A percentile compares a stretch with the other conserved stretches of the same genome.
phyloP scores from a whole-genome alignment of 78 protist genomes.

The Speleostelium caveatum region DNA sequence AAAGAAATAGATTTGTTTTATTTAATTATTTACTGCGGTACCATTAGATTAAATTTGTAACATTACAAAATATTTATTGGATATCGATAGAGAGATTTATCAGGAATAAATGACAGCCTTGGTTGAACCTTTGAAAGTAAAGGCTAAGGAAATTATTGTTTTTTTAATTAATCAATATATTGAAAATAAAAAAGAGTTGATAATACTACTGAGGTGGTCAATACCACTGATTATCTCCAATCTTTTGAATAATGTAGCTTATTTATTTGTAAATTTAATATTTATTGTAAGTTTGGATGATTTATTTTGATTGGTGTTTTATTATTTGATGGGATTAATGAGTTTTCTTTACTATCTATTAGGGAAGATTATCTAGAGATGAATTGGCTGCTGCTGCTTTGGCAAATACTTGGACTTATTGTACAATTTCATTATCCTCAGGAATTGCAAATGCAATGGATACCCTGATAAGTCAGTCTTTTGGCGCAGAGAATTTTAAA shows the following conservation, averaged over 20 bases:
- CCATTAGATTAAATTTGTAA: no score
- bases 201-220: conserved; percentile 36
- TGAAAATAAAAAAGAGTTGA: conserved; percentile 21
- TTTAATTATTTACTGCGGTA: no score
- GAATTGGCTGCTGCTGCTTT: conserved; percentile 64
- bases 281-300: conserved; percentile 40
- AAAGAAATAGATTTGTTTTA: no score
- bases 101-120: no score
- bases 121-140: no score
- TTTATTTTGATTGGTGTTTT: not conserved
- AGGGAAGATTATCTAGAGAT: conserved; percentile 17
- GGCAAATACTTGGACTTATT: conserved; percentile 78
- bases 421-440: conserved; percentile 27
- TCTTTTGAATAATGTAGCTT: conserved; percentile 54
- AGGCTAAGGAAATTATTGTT: not conserved
- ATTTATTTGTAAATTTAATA: conserved; percentile 68
- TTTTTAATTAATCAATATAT: not conserved
- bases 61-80: no score
- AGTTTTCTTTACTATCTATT: not conserved
- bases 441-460: conserved; percentile 68
- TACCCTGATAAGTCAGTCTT: conserved; percentile 53
- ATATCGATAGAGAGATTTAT: no score
- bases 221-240: conserved; percentile 55
- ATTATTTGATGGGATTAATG: not conserved
- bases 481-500: conserved; percentile 53